A percentile compares a stretch with the other conserved stretches of the same genome.
Evolutionary conservation across 371 early-diverging fungal species (phyloP).

Genomic region (Apophysomyces trapeziformis): DNA sequence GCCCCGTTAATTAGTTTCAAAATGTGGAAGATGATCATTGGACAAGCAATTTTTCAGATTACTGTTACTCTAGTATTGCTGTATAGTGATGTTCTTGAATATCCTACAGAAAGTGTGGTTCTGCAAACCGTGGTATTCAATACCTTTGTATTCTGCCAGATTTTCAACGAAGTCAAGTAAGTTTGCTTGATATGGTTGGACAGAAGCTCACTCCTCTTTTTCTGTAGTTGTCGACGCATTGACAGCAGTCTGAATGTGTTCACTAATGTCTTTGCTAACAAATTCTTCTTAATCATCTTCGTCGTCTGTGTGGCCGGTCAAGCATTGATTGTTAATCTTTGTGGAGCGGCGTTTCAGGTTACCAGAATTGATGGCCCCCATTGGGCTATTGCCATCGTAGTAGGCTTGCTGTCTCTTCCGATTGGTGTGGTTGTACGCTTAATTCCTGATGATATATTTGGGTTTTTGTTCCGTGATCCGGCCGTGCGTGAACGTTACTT

Average conservation of each 20-base stretch:
- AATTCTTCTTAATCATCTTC: slow-evolving; percentile 61
- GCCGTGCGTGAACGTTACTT: slow-evolving; percentile 36
- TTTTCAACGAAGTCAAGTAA: slow-evolving; percentile 71
- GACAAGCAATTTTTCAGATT: slow-evolving; percentile 66
- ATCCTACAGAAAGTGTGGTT: slow-evolving; percentile 25
- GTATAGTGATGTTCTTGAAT: slow-evolving; percentile 51
- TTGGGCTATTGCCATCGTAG: slow-evolving; percentile 70
- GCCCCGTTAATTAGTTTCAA: slow-evolving; percentile 64
- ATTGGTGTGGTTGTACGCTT: slow-evolving; percentile 72
- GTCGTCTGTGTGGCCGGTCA: slow-evolving; percentile 58
- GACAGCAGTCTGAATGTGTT: slow-evolving; percentile 67
- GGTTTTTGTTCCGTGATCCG: slow-evolving; percentile 30
- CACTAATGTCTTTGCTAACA: slow-evolving; percentile 54
- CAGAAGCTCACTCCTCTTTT: neutral
- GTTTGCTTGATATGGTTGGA: slow-evolving; percentile 3
- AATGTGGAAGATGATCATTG: slow-evolving; percentile 79
- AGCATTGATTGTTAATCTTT: slow-evolving; percentile 62
- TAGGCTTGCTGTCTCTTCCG: slow-evolving; percentile 70
- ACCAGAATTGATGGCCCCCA: slow-evolving; percentile 50
- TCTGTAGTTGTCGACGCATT: slow-evolving; percentile 60
- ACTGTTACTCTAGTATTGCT: slow-evolving; percentile 57
- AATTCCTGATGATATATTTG: slow-evolving; percentile 54
- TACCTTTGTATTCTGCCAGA: slow-evolving; percentile 73
- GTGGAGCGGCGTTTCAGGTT: slow-evolving; percentile 62
- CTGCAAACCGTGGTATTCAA: slow-evolving; percentile 69